Conservation (phyloP, 1,139 yeast genomes). For the Starmera stellimalicola region DNA sequence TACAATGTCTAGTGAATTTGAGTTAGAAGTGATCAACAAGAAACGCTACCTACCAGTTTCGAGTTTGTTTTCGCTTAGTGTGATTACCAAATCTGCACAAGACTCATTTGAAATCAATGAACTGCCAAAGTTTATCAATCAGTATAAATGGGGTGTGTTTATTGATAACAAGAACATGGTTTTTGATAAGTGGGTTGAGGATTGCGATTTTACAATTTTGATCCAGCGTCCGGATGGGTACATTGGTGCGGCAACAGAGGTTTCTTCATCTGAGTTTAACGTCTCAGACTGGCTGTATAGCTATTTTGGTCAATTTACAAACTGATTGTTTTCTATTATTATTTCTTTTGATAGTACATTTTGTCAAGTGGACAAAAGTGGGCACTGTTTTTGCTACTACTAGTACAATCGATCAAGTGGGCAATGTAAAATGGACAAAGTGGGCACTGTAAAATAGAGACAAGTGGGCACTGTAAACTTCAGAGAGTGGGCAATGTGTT, state of each 20-base stretch:
- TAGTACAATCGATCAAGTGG: too few relatives aligned
- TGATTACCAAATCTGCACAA: conserved; percentile 18
- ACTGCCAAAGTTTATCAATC: conserved; percentile 24
- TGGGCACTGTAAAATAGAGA: too few relatives aligned
- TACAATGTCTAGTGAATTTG: not conserved
- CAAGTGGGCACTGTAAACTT: too few relatives aligned
- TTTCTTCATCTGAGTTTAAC: too few relatives aligned
- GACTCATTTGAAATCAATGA: conserved; percentile 20
- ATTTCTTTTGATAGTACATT: too few relatives aligned
- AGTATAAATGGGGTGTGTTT: conserved; percentile 25
- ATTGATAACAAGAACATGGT: conserved; percentile 17
- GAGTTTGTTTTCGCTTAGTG: conserved; percentile 21
- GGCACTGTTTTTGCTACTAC: too few relatives aligned
- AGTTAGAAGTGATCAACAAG: not conserved
- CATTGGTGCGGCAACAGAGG: conserved; percentile 22
- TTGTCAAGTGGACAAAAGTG: too few relatives aligned
- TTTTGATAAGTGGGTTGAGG: conserved; percentile 22
- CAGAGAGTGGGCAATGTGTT: too few relatives aligned
- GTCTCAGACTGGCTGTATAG: too few relatives aligned
- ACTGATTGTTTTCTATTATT: too few relatives aligned
- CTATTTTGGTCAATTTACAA: too few relatives aligned
- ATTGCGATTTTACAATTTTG: conserved; percentile 21
- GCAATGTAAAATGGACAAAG: too few relatives aligned
- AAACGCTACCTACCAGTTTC: conserved; percentile 22
- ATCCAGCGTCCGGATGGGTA: conserved; percentile 30